Evolutionary conservation across 2,329 filamentous ascomycete species (phyloP).

Genomic region (Penicillium sp.): DNA sequence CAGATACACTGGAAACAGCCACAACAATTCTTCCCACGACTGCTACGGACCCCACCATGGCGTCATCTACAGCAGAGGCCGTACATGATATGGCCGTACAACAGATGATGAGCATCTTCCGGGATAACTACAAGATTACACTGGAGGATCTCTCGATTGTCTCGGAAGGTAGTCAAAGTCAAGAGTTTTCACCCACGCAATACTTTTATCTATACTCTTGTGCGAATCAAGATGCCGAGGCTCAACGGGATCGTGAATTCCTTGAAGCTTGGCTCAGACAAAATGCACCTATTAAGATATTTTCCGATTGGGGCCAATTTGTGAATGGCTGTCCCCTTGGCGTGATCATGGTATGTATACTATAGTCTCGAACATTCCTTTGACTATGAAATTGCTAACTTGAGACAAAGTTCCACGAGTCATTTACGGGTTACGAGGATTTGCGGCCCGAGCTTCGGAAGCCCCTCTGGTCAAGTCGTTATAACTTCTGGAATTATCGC

Average conservation of each 20-base stretch:
- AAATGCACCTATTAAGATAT: slow-evolving; percentile 20
- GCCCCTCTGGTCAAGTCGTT: slow-evolving; percentile 18
- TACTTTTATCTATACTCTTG: background rate
- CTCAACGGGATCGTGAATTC: slow-evolving; percentile 25
- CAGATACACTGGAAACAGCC: background rate
- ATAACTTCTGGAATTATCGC: slow-evolving; percentile 38
- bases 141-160: slow-evolving; percentile 27
- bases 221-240: slow-evolving; percentile 2
- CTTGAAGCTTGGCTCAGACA: slow-evolving; percentile 22
- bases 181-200: background rate
- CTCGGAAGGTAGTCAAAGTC: background rate
- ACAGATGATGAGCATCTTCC: background rate
- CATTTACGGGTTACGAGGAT: slow-evolving; percentile 28
- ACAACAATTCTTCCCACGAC: background rate
- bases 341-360: slow-evolving; percentile 35
- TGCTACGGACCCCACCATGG: background rate
- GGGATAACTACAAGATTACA: slow-evolving; percentile 21
- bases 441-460: slow-evolving; percentile 25
- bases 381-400: background rate
- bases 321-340: slow-evolving; percentile 22
- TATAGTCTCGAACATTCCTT: background rate
- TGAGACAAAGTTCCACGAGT: slow-evolving; percentile 35
- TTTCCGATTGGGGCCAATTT: slow-evolving; percentile 39
- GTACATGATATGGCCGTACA: background rate
- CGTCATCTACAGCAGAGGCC: background rate